Evolutionary conservation across 75 land plant species (phyloP), one percentile per base, ranked within the genome.

Genomic region (Pinus albicaulis): DNA sequence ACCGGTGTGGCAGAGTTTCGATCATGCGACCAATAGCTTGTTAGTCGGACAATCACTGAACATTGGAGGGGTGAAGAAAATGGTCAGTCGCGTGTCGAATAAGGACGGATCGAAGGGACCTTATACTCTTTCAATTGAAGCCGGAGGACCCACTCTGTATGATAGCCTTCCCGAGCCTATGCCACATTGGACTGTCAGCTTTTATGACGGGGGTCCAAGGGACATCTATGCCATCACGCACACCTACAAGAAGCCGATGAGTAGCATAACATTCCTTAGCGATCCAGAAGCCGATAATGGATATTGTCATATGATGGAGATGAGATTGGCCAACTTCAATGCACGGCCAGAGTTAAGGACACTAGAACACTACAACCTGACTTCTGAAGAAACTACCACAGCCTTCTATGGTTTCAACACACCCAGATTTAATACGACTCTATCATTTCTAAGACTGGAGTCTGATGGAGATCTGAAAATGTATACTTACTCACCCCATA

Each of bases 21-120:
- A 31, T 31, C 31, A 31, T 25, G 83, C 92, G 10, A 79, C 86
- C 23, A 90, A 91, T 79, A 82, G 83, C 5, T 81, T 91, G 3
- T 3, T 91, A 2, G 76, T 78, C 16, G 89, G 87, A 0, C 93
- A 91, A 78, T 68, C 79, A 8, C 69, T 31, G 31, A 31, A 1
- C 31, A 31, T 31, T 31, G 31, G 31, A 31, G 31, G 31, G 31
- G 1, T 31, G 14, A 76, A 22, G 71, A 65, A 59, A 65, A 76
- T 82, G 41, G 76, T 80, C 31, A 76, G 79, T 74, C 81, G 87
- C 17, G 55, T 60, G 0, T 84, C 90, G 3, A 72, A 22, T 19
- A 25, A 16, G 12, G 80, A 78, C 17, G 74, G 65, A 28, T 53
- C 70, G 13, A 56, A 76, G 20, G 82, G 80, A 72, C 83, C 12